Base-by-base conservation (phyloP, 2,329 filamentous ascomycete genomes). In the Phaeosphaeriaceae sp. region DNA sequence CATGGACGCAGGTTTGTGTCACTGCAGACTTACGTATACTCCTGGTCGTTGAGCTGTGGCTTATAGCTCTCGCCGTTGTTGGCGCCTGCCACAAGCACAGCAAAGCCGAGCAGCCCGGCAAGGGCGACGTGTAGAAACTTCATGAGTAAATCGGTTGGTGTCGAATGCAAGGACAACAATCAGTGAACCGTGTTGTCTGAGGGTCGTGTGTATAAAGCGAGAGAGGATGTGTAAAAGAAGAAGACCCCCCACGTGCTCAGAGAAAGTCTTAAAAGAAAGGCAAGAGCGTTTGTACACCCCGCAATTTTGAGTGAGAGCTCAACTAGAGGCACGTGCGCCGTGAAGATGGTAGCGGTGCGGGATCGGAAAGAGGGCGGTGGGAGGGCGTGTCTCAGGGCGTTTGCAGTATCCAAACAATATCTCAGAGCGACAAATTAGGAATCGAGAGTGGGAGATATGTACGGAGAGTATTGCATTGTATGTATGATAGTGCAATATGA, bases 91-190 rank as follows among this genome's bases (percentile, higher is more conserved):
- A 28, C 52, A 19, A 65, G 46, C n/a, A 50, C 48, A 19, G 52
- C 42, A 7, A 65, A 32, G 13, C 53, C 53, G 22, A 43, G 8
- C 21, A 61, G 42, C 10, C 54, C 53, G 32, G 46, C 19, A 24
- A 63, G 48, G n/a, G 54, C 54, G 53, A 50, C 6, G 9, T 40
- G 19, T 35, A 55, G 19, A 19, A 56, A 52, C 47, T 59, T 65
- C 58, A 64, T 65, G n/a, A n/a, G 5, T 28, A 28, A 28, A 9
- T 28, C 26, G 26, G 26, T 4, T 28, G 26, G 4, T 28, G 26
- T 28, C 9, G 26, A 28, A 5, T 28, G 9, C 26, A n/a, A n/a
- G n/a, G n/a, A n/a, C n/a, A n/a, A n/a, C n/a, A n/a, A n/a, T n/a
- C n/a, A 48, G 24, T 22, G 21, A 22, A 26, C 13, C n/a, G 24